Evolutionary conservation across 176 grass and related monocot species (phyloP).

Genomic region (Oryza meyeriana): DNA sequence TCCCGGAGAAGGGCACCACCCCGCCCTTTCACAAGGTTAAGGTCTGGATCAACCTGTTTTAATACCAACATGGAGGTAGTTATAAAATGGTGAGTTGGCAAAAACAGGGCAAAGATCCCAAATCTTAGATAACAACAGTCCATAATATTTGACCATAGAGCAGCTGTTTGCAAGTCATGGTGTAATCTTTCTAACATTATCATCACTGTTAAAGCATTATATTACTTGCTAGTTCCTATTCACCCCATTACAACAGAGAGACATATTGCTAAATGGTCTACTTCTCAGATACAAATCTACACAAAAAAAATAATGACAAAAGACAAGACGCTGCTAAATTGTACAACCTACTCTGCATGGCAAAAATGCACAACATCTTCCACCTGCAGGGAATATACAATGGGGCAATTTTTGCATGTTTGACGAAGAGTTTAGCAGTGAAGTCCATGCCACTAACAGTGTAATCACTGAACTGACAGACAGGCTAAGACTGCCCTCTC

Average conservation of each 20-base stretch:
- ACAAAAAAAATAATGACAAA: neutral
- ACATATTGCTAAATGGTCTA: neutral
- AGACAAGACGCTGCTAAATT: neutral
- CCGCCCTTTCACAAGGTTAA: constrained; percentile 93
- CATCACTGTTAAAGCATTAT: neutral
- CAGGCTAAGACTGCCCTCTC: neutral
- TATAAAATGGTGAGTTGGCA: neutral
- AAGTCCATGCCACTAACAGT: neutral
- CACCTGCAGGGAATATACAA: neutral
- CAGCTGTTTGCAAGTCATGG: neutral
- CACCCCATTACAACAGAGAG: neutral
- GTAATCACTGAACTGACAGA: neutral
- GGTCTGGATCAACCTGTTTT: constrained; percentile 88
- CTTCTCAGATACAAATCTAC: neutral
- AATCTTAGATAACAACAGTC: neutral
- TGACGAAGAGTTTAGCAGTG: neutral
- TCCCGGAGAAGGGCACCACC: constrained; percentile 96
- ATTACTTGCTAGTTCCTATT: neutral
- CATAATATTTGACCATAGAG: neutral
- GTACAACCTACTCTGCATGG: neutral
- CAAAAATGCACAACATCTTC: neutral
- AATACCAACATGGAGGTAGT: neutral
- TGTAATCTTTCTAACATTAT: neutral
- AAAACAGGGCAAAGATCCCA: neutral
- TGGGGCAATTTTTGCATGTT: neutral